phyloP scores from a whole-genome alignment of 345 rosid species.

The Aquilaria sinensis region DNA sequence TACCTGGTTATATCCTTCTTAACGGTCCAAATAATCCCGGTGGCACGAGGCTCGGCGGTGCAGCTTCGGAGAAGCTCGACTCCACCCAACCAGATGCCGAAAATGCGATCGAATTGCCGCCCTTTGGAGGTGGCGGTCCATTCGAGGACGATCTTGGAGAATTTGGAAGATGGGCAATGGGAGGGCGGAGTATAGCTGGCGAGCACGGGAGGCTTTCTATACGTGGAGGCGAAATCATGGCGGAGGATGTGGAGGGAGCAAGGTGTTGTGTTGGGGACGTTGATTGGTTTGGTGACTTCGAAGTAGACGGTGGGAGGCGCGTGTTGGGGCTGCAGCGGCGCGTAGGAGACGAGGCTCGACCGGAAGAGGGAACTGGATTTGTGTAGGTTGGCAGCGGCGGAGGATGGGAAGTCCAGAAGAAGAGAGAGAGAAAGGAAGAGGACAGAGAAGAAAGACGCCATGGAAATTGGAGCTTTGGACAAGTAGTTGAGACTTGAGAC shows the following conservation, averaged over 20 bases:
- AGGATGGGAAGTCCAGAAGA: conserved; percentile 21
- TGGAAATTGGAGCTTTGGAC: conserved; percentile 11
- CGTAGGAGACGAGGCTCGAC: conserved; percentile 26
- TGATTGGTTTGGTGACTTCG: conserved; percentile 67
- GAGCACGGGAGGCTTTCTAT: conserved; percentile 57
- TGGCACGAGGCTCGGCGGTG: conserved; percentile 71
- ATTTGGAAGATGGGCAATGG: conserved; percentile 32
- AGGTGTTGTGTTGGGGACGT: conserved; percentile 32
- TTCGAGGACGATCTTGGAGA: conserved; percentile 70
- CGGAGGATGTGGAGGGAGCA: conserved; percentile 52
- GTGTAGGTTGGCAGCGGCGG: conserved; percentile 33
- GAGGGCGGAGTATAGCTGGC: conserved; percentile 65
- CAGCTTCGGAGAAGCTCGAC: conserved; percentile 91
- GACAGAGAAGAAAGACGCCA: conserved; percentile 32
- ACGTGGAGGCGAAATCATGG: conserved; percentile 71
- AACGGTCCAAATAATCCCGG: conserved; percentile 67
- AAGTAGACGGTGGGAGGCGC: conserved; percentile 55
- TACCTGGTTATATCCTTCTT: conserved; percentile 85
- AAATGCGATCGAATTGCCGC: conserved; percentile 73
- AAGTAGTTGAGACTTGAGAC: no score
- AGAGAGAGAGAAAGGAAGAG: conserved; percentile 21
- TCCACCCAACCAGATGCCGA: conserved; percentile 83
- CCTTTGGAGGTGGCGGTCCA: conserved; percentile 77
- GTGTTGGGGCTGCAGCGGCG: conserved; percentile 14
- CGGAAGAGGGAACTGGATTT: conserved; percentile 21